Base-by-base conservation (phyloP, 1,139 yeast species). In the Yamadazyma diospyri region DNA sequence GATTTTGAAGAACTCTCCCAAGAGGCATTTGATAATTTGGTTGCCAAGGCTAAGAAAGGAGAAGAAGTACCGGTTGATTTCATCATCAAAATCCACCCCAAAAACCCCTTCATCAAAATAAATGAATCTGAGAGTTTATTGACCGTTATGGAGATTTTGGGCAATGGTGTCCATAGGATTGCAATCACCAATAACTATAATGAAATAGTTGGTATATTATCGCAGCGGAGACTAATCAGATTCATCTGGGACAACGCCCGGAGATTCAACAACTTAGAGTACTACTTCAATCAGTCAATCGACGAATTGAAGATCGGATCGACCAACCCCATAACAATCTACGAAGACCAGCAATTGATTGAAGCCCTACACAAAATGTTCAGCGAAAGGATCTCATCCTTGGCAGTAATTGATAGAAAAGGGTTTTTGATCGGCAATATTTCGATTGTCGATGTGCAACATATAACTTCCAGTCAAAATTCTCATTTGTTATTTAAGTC, bases 211-310 rank as follows among this genome's bases (percentile, higher is more conserved):
- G 97, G 97, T 37, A 77, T 92, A 12, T 69, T 92, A 35, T 86
- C 96, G 1, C 97, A 89, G 59, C 78, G 97, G 57, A 75, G 97
- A 48, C 64, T 87, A 46, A 74, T 88, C 38, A 76, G 76, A 46
- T 89, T 76, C 55, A 65, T 89, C 43, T 89, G 97, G 97, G 95
- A 86, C 37, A 86, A 89, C 51, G 94, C 95, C 17, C 72, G 96
- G 40, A 65, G 84, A 40, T 89, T 89, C 64, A 86, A 86, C 6
- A 69, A 81, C 23, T 71, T 92, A 53, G 96, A 89, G 48, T 75
- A 78, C 23, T 60, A 84, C 35, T 72, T 88, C 42, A 82, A 78
- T 45, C 68, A 78, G 11, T 68, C 94, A 3, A 59, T 86, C 29
- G 74, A 69, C 30, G 86, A 81, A 29, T 68, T 85, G 42, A 72